Evolutionary conservation across 495 filamentous ascomycete genomes (phyloP), one percentile per base, ranked within the genome.

Genomic region (Podospora didyma): DNA sequence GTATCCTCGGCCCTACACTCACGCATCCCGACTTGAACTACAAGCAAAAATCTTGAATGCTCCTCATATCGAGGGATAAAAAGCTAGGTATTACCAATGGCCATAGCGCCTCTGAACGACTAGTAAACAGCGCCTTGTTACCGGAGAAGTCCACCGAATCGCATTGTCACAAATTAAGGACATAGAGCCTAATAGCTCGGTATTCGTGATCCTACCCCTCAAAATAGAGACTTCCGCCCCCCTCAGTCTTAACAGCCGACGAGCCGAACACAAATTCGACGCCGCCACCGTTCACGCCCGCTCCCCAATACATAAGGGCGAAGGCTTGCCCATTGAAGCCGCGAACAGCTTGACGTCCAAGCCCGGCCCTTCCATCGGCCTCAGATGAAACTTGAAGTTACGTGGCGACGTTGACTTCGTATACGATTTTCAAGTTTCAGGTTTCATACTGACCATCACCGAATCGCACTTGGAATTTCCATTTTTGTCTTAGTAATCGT

Each of bases 221-320:
- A n/a, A n/a, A n/a, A n/a, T n/a, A n/a, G n/a, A n/a, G n/a, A 24
- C 45, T 50, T 17, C 46, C 56, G 23, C 37, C 23, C 6, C 45
- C 34, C 49, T 42, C 54, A 24, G 31, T 9, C 0, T 54, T 39
- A 16, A 53, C 11, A 2, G 54, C 48, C 16, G 60, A 63, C 47
- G 64, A 59, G 9, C 69, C 69, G 2, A 71, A 52, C 6, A 68
- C 67, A 51, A 68, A 71, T 19, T 71, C 69, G 1, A 60, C 56
- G 41, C 68, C 64, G 51, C 66, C 66, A 11, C 60, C 67, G 37
- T 64, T 61, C 26, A 71, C 48, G 9, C 54, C 51, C 19, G 69
- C 67, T 7, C 64, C 54, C 65, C 67, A 69, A 48, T 69, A 64
- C 37, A 69, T 51, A 16, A 65, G 60, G 17, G 62, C 67, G 17